These are phyloP conservation scores for Ganoderma lingzhi DNA, from an alignment of 1,284 basidiomycete species.

Conservation along the genomic window DNA sequence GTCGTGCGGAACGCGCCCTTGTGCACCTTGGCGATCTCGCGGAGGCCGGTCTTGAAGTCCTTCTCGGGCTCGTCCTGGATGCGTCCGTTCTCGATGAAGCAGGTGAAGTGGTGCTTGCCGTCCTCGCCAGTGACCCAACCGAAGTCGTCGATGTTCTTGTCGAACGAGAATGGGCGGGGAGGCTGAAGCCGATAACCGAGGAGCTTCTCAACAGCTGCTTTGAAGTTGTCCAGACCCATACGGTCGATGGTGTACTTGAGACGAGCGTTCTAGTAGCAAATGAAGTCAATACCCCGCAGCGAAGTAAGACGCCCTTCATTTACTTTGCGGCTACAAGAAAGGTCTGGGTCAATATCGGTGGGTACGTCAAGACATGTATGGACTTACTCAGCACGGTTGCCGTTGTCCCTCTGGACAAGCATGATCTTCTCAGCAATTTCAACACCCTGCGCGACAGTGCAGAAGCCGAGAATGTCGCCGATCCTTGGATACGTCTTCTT, in stretches of 20 bases:
- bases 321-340: constrained; percentile 37
- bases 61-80: constrained; percentile 92
- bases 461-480: constrained; percentile 92
- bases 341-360: constrained; percentile 11
- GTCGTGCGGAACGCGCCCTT: constrained; percentile 94
- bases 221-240: constrained; percentile 89
- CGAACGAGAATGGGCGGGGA: constrained; percentile 83
- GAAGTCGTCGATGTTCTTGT: constrained; percentile 92
- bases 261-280: constrained; percentile 75
- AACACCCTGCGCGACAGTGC: constrained; percentile 87
- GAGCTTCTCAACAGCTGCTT: constrained; percentile 89
- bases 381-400: constrained; percentile 90
- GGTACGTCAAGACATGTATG: constrained; percentile 1
- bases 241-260: constrained; percentile 98
- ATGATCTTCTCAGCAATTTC: constrained; percentile 93
- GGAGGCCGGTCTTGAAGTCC: constrained; percentile 93
- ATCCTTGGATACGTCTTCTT: constrained; percentile 98
- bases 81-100: constrained; percentile 98
- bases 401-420: constrained; percentile 95
- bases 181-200: constrained; percentile 85
- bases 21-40: constrained; percentile 93
- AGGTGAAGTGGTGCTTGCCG: constrained; percentile 91
- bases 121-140: constrained; percentile 93
- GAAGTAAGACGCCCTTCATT: constrained; percentile 31
- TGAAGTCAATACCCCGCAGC: background rate